Percentiles rank a stretch among this genome's conserved stretches.
Evolutionary conservation across 2,329 filamentous ascomycete species (phyloP).

Genomic region (Dissoconium aciculare): DNA sequence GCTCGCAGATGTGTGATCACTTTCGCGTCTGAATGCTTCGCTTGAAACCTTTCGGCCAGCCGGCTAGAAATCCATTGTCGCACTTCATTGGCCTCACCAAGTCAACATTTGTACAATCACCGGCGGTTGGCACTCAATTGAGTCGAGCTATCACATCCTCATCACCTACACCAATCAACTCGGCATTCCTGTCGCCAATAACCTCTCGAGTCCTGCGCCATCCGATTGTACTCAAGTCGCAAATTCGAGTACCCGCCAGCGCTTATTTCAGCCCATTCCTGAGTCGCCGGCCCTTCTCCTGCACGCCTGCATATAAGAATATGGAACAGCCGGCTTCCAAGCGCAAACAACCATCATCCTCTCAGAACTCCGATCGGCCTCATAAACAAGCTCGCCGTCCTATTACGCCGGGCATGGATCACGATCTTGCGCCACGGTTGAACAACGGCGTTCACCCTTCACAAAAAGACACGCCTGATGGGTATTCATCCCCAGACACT

Average conservation of each 20-base stretch:
- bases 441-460: slow-evolving; percentile 20
- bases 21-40: no score
- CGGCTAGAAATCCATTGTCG: no score
- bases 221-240: neutral
- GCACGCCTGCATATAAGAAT: slow-evolving; percentile 3
- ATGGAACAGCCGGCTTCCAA: slow-evolving; percentile 20
- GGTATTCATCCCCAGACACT: slow-evolving; percentile 25
- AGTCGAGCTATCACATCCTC: no score
- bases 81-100: neutral
- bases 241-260: neutral
- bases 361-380: slow-evolving; percentile 19
- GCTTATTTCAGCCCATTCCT: neutral
- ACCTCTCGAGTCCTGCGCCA: neutral
- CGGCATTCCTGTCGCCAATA: neutral
- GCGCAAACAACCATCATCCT: slow-evolving; percentile 24
- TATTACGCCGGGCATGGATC: slow-evolving; percentile 12
- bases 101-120: neutral
- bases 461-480: slow-evolving; percentile 22
- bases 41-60: no score
- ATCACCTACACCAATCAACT: no score
- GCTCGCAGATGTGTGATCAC: no score
- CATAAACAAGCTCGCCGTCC: slow-evolving; percentile 22
- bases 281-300: neutral
- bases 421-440: no score
- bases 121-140: neutral